Conservation (phyloP, 495 filamentous ascomycete genomes). For the Wilcoxina mikolae region DNA sequence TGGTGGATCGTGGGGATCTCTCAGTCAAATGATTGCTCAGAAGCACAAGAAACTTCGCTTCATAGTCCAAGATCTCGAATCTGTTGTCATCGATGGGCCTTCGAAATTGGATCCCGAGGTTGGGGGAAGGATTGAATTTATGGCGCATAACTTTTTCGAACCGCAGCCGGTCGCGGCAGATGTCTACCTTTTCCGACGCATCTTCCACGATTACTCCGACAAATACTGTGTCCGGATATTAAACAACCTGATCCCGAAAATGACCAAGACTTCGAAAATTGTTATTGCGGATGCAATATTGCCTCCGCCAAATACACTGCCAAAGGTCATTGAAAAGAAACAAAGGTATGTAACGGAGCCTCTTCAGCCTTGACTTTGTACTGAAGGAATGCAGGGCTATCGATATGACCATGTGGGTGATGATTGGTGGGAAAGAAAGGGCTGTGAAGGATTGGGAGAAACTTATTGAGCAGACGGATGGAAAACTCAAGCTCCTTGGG, state of each 20-base stretch:
- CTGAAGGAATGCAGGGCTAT: neutral
- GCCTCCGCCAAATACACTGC: slow-evolving; percentile 20
- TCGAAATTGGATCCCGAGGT: slow-evolving; percentile 16
- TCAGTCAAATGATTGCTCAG: slow-evolving; percentile 9
- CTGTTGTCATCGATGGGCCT: neutral
- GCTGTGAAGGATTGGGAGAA: slow-evolving; percentile 24
- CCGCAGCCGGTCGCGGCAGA: slow-evolving; percentile 38
- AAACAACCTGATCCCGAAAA: slow-evolving; percentile 30
- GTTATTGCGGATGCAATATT: slow-evolving; percentile 37
- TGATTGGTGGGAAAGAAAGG: slow-evolving; percentile 29
- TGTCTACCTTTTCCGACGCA: slow-evolving; percentile 40
- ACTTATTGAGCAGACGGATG: slow-evolving; percentile 29
- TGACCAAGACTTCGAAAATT: slow-evolving; percentile 33
- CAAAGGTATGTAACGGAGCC: neutral
- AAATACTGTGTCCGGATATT: slow-evolving; percentile 35
- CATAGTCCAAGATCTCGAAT: slow-evolving; percentile 30
- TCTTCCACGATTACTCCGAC: slow-evolving; percentile 42
- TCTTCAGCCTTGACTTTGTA: neutral
- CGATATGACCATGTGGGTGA: slow-evolving; percentile 15
- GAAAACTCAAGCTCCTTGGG: too few relatives aligned
- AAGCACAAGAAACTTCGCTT: slow-evolving; percentile 17
- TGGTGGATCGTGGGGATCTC: slow-evolving; percentile 6
- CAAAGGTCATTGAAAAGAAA: neutral
- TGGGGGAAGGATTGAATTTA: slow-evolving; percentile 32
- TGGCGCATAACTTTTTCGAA: slow-evolving; percentile 38